Conservation (phyloP, 495 filamentous ascomycete species). For the Saxophila tyrrhenica region DNA sequence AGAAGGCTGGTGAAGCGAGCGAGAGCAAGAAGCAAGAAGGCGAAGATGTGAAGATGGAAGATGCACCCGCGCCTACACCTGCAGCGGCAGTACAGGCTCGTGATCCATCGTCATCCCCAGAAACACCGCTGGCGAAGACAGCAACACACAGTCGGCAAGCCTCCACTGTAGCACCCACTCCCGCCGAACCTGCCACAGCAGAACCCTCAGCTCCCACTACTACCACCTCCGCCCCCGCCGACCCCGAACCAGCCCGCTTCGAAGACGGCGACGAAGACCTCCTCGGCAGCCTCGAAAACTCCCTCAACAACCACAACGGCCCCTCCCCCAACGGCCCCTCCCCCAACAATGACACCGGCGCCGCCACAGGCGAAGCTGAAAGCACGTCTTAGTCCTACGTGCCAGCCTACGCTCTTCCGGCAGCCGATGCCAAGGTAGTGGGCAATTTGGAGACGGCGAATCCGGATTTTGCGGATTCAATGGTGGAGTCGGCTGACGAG, state of each 20-base stretch:
- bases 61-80: neutral
- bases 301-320: conserved; percentile 19
- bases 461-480: too few species aligned
- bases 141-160: conserved; percentile 25
- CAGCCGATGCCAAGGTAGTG: too few species aligned
- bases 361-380: too few species aligned
- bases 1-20: neutral
- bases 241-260: conserved; percentile 14
- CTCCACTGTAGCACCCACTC: conserved; percentile 10
- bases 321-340: too few species aligned
- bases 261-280: conserved; percentile 33
- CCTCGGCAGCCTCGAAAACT: conserved; percentile 32
- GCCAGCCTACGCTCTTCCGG: too few species aligned
- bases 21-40: too few species aligned
- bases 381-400: too few species aligned
- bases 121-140: conserved; percentile 23
- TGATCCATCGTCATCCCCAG: conserved; percentile 25
- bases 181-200: neutral
- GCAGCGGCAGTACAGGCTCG: neutral
- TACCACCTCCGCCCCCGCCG: neutral
- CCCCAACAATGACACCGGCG: too few species aligned
- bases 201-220: too few species aligned
- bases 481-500: too few species aligned
- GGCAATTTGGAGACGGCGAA: too few species aligned
- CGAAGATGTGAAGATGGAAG: neutral